phyloP scores from a whole-genome alignment of 805 yeast genomes.

The Pichia sporocuriosa region DNA sequence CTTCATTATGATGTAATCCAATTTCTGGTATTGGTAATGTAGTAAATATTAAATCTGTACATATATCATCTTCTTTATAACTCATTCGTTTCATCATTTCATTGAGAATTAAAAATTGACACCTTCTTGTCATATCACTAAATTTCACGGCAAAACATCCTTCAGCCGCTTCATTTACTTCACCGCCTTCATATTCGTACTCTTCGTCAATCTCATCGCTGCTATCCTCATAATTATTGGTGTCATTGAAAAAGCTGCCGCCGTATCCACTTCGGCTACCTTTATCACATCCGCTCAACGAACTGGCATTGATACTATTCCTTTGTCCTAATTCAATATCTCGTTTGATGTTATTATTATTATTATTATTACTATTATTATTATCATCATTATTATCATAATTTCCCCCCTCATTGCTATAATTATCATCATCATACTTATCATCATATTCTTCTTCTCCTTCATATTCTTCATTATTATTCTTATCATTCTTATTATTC shows the following conservation, averaged over 20 bases:
- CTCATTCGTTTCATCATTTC: slow-evolving; percentile 76
- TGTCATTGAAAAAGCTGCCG: neutral
- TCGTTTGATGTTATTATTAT: neutral
- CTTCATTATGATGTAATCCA: slow-evolving; percentile 69
- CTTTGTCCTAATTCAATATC: neutral
- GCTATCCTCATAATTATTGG: neutral
- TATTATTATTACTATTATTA: neutral
- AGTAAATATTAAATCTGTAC: slow-evolving; percentile 69
- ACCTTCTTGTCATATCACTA: slow-evolving; percentile 11
- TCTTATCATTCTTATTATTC: too few species aligned
- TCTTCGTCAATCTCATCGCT: neutral
- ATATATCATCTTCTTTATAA: neutral
- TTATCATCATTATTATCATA: neutral
- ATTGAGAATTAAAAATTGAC: slow-evolving; percentile 79
- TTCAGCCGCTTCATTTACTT: slow-evolving; percentile 1
- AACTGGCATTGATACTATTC: too few species aligned
- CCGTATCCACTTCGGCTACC: neutral
- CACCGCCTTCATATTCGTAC: neutral
- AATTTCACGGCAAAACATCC: slow-evolving; percentile 6
- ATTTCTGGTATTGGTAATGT: slow-evolving; percentile 83
- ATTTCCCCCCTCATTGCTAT: neutral
- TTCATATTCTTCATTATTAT: neutral
- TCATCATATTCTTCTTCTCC: slow-evolving; percentile 1
- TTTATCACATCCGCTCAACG: neutral
- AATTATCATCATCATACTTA: neutral